These are phyloP conservation scores for Pyrenula aspistea DNA, from an alignment of 495 filamentous ascomycete genomes.

Conservation along the genomic window DNA sequence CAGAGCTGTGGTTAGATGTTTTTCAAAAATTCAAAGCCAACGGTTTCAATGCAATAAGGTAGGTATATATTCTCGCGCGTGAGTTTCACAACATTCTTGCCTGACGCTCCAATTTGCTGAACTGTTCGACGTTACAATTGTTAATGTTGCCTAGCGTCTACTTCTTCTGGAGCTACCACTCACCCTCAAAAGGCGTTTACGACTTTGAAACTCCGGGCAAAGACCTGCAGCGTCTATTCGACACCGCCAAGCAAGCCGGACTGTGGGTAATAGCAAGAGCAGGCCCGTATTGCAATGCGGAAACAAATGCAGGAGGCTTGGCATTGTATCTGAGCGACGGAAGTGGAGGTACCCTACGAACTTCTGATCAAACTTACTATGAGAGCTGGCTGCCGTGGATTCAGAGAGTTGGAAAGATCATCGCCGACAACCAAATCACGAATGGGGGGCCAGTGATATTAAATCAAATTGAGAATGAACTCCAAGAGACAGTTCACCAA, in stretches of 20 bases:
- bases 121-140: too few species aligned
- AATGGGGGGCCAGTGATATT: constrained; percentile 41
- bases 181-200: constrained; percentile 29
- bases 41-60: constrained; percentile 39
- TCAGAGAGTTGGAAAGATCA: constrained; percentile 29
- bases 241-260: constrained; percentile 42
- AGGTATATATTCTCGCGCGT: constrained; percentile 6
- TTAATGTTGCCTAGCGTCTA: constrained; percentile 30
- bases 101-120: too few species aligned
- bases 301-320: constrained; percentile 35
- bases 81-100: not conserved
- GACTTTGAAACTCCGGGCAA: constrained; percentile 46
- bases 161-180: constrained; percentile 47
- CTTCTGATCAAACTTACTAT: constrained; percentile 28
- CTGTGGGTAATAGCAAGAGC: constrained; percentile 46
- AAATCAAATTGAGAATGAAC: constrained; percentile 42
- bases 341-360: constrained; percentile 30
- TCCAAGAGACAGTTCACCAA: constrained; percentile 25
- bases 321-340: constrained; percentile 41
- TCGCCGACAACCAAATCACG: constrained; percentile 36
- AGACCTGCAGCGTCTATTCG: constrained; percentile 39
- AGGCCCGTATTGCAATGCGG: constrained; percentile 48
- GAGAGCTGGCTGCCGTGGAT: constrained; percentile 32
- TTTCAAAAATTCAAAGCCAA: constrained; percentile 49
- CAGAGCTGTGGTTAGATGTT: constrained; percentile 48